phyloP scores from a whole-genome alignment of 306 rosid genomes.

The Dryas octopetala region DNA sequence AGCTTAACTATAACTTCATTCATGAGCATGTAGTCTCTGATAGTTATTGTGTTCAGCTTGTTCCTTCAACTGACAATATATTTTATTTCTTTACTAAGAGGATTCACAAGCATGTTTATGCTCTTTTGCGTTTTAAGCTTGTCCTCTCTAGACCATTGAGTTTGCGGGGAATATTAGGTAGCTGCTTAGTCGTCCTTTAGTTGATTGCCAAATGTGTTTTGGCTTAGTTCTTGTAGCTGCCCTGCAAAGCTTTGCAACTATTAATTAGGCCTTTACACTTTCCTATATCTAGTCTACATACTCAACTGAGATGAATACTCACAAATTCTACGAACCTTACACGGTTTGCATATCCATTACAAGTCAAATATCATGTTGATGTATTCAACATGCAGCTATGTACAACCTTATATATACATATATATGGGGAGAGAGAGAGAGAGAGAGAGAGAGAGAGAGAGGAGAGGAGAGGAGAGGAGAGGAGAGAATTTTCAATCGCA shows the following conservation, averaged over 20 bases:
- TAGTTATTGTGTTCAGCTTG: neutral
- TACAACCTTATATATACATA: no score
- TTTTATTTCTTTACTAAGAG: neutral
- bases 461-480: no score
- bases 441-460: no score
- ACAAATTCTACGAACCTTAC: no score
- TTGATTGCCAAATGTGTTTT: neutral
- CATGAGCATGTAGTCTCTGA: neutral
- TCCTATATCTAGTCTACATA: neutral
- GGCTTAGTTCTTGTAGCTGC: neutral
- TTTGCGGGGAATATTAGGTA: neutral
- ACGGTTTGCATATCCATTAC: no score
- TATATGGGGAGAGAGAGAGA: no score
- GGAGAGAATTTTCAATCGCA: neutral
- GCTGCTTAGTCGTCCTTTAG: neutral
- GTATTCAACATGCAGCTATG: no score
- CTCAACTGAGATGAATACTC: no score
- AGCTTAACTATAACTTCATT: slow-evolving; percentile 1
- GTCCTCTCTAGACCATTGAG: neutral
- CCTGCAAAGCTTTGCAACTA: neutral
- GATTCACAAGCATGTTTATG: neutral
- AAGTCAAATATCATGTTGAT: no score
- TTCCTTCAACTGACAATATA: neutral
- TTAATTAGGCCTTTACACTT: neutral
- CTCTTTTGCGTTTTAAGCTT: neutral